Evolutionary conservation across 129 eudicot genomes (phyloP), one percentile per base, ranked within the genome.

Genomic region (Rutidosis leptorrhynchoides): DNA sequence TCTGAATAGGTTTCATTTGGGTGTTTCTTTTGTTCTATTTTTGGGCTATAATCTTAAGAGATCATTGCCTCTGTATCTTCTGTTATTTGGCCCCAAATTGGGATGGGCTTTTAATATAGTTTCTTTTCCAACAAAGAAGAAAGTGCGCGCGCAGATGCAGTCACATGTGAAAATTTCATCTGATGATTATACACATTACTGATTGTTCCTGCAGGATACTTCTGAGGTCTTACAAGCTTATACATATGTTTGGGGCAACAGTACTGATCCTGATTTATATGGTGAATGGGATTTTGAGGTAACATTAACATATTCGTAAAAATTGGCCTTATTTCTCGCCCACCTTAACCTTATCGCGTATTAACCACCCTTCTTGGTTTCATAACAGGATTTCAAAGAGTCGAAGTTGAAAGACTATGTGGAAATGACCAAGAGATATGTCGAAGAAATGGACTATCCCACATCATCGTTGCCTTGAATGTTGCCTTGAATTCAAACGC

Each of bases 281-380:
- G 98, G 98, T 43, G 87, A 81, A 23, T 92, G 98, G 98, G 69
- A 88, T 80, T 86, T 92, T 71, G 95, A 88, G 95, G 96, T 91
- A 76, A 59, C 23, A 17, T 27, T 68, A 37, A 28, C 23, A 33
- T 37, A 59, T 21, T 9, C 16, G 30, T 6, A 35, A 35, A 35
- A 35, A 29, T 29, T 5, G 32, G 4, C 32, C 5, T 57, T 12
- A 11, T 70, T 51, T 58, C 27, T 20, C 40, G 2, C n/a, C 58
- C 64, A 6, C 28, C 35, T 27, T 27, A 48, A 30, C 56, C 43
- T 15, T 15, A 16, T 54, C 53, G 20, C 20, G 20, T 49, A 8
- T 14, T 33, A 54, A 33, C 40, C 12, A 66, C 43, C 28, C n/a
- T 58, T 57, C 43, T 25, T 75, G 64, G 33, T 49, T 59, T 58